Percentiles rank a stretch among this genome's conserved stretches.
Evolutionary conservation across 2,329 filamentous ascomycete genomes (phyloP).

Genomic region (Fusarium dimerum): DNA sequence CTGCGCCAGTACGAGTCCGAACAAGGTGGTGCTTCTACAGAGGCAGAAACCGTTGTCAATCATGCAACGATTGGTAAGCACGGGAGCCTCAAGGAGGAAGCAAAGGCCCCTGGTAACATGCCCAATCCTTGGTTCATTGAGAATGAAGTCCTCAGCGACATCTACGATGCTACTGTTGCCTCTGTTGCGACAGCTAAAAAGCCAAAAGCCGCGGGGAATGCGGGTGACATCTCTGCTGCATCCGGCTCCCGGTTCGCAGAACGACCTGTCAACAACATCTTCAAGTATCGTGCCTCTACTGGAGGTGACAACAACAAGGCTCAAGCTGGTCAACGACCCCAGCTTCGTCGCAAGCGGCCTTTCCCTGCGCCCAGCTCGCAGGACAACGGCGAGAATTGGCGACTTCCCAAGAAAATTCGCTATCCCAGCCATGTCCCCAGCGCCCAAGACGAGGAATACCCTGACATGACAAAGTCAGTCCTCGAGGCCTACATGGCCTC

Average conservation of each 20-base stretch:
- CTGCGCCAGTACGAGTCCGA: background rate
- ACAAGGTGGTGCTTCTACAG: too few relatives aligned
- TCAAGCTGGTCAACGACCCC: background rate
- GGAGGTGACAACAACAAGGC: background rate
- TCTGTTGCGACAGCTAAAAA: background rate
- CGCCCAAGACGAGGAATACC: conserved; percentile 5
- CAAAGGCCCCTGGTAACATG: too few relatives aligned
- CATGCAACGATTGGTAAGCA: too few relatives aligned
- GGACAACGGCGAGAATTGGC: background rate
- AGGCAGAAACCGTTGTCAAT: too few relatives aligned
- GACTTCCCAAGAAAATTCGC: background rate
- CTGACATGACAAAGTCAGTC: conserved; percentile 27
- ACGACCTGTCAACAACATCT: background rate
- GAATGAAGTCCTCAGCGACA: background rate
- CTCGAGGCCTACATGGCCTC: conserved; percentile 37
- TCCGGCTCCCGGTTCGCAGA: background rate
- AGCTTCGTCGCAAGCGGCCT: background rate
- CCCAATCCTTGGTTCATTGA: too few relatives aligned
- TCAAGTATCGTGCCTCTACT: background rate
- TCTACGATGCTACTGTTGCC: background rate
- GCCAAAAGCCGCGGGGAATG: background rate
- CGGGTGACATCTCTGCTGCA: background rate
- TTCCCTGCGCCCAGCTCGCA: background rate
- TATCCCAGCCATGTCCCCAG: background rate
- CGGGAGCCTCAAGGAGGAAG: too few relatives aligned